Percentiles rank a stretch among this genome's conserved stretches.
These are phyloP conservation scores for Boletus vermiculosoides DNA, from an alignment of 768 basidiomycete species.

Conservation along the genomic window DNA sequence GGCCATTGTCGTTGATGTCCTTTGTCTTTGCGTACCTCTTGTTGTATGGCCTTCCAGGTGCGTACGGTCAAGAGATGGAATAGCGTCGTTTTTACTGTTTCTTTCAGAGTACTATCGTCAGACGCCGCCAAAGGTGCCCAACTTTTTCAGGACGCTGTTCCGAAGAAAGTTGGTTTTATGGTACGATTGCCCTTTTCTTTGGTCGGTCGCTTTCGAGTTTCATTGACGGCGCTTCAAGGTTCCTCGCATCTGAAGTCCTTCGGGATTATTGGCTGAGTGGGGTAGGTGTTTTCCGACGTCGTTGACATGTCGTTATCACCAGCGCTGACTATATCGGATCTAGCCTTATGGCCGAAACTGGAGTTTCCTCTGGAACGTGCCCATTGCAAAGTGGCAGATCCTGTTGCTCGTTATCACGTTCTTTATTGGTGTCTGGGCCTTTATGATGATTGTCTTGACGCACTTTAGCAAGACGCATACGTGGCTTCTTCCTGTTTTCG, in stretches of 20 bases:
- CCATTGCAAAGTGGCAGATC: constrained; percentile 81
- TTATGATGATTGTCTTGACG: constrained; percentile 71
- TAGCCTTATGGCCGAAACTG: constrained; percentile 93
- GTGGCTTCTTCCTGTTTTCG: constrained; percentile 93
- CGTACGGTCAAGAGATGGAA: constrained; percentile 18
- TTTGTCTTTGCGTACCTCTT: constrained; percentile 80
- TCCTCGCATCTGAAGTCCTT: constrained; percentile 87
- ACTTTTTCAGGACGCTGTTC: constrained; percentile 87
- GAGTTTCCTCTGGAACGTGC: constrained; percentile 87
- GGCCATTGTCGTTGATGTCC: constrained; percentile 78
- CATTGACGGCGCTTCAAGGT: constrained; percentile 35
- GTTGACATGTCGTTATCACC: background rate
- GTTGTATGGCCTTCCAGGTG: constrained; percentile 84
- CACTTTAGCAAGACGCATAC: constrained; percentile 92
- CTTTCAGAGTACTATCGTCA: constrained; percentile 84
- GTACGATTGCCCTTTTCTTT: constrained; percentile 32
- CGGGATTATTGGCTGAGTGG: constrained; percentile 93
- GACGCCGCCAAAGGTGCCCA: constrained; percentile 92
- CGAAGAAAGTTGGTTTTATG: constrained; percentile 89
- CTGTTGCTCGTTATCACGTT: constrained; percentile 76
- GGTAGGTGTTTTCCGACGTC: constrained; percentile 43
- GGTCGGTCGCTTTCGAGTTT: background rate
- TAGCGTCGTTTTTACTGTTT: background rate
- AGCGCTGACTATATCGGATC: constrained; percentile 12
- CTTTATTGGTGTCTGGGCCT: constrained; percentile 86